Conservation (phyloP, 2,329 filamentous ascomycete genomes). For the Westerdykella aurantiaca region DNA sequence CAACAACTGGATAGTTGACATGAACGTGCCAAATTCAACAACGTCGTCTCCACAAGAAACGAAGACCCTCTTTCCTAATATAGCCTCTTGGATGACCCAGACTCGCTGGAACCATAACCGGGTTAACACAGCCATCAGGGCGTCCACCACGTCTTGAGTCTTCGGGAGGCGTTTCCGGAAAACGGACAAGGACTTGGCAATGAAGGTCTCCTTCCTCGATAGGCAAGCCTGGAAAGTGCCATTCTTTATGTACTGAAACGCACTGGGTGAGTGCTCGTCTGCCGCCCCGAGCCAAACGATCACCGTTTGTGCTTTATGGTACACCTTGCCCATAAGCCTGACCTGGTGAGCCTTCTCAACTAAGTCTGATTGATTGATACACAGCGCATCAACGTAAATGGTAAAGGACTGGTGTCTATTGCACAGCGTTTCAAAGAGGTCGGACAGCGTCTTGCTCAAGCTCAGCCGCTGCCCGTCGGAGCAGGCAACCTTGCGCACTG, state of each 20-base stretch:
- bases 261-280: background rate
- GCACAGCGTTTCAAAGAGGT: background rate
- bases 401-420: background rate
- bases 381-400: conserved; percentile 3
- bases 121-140: background rate
- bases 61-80: background rate
- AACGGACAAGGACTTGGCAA: too few relatives aligned
- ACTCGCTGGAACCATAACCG: background rate
- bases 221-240: too few relatives aligned
- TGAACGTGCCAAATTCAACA: too few relatives aligned
- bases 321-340: conserved; percentile 3
- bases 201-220: too few relatives aligned
- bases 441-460: background rate
- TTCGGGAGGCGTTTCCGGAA: too few relatives aligned
- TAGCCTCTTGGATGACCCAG: background rate
- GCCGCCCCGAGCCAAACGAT: conserved; percentile 1
- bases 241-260: background rate
- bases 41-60: background rate
- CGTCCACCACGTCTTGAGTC: background rate
- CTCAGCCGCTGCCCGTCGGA: background rate
- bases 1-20: background rate
- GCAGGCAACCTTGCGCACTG: background rate
- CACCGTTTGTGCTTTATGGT: background rate
- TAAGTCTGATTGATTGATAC: conserved; percentile 4
- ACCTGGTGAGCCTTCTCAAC: conserved; percentile 3